Evolutionary conservation across 2,329 filamentous ascomycete genomes (phyloP), one percentile per base, ranked within the genome.

Genomic region (Curvularia sp.): DNA sequence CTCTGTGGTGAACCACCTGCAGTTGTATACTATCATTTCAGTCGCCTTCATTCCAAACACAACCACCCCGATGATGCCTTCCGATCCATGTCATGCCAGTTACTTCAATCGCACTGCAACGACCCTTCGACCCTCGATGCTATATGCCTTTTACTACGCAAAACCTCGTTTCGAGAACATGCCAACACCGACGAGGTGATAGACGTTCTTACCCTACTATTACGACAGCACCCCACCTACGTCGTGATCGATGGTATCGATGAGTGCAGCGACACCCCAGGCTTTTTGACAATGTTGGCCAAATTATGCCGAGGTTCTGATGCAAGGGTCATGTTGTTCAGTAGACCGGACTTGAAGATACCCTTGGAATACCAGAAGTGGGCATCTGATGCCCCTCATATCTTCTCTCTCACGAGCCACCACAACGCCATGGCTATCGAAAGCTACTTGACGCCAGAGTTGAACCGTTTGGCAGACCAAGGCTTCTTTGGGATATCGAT

Each of bases 231-330:
- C 27, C 64, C 72, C 9, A 74, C 68, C 3, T 75, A 70, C 30
- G 39, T 75, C 9, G 65, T 72, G 45, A 61, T 75, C 32, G 72
- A 75, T 32, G 72, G 72, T 1, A 45, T 72, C 13, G 71, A 75
- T 34, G 69, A 72, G 45, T 70, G 70, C 48, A 61, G 39, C 39
- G 66, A 74, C 46, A 27, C 51, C 8, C 49, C 64, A 9, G 10
- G 49, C 4, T 63, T 74, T 27, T 64, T 75, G 8, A 52, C 56
- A 7, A 56, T 39, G 12, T 41, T 75, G 32, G 65, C 65, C 19
- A 58, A 65, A 34, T n/a, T 74, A 13, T 71, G 67, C 51, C 59
- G 66, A 5, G 64, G 54, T 19, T 66, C 69, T 10, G 72, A 74
- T 45, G 49, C 65, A 15, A 64, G 64, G 43, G 63, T 64, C 4